Percentiles rank a stretch among this genome's conserved stretches.
Conservation (phyloP, 495 filamentous ascomycete genomes). For the Ramalina intermedia region DNA sequence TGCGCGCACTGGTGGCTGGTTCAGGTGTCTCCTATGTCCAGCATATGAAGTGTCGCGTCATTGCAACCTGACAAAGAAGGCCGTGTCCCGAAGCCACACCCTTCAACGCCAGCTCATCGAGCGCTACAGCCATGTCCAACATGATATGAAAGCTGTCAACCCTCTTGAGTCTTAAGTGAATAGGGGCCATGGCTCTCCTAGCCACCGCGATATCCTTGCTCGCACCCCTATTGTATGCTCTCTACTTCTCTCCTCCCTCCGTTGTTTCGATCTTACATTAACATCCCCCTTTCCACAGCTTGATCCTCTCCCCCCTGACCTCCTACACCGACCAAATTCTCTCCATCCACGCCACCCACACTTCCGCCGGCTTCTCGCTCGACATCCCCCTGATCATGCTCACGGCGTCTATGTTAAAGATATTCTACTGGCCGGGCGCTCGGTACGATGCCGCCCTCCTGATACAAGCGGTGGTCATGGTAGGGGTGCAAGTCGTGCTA, state of each 20-base stretch:
- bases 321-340: constrained; percentile 88
- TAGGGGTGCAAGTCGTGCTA: constrained; percentile 63
- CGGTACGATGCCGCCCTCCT: constrained; percentile 68
- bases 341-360: constrained; percentile 66
- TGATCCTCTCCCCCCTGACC: constrained; percentile 70
- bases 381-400: constrained; percentile 98
- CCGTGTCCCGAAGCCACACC: too few relatives aligned
- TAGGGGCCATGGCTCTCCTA: not conserved
- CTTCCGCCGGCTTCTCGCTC: constrained; percentile 74
- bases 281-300: constrained; percentile 19
- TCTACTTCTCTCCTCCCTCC: too few relatives aligned
- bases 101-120: too few relatives aligned
- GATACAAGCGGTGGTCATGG: constrained; percentile 76
- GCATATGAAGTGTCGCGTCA: too few relatives aligned
- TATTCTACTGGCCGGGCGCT: constrained; percentile 91
- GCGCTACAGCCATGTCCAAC: not conserved
- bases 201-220: constrained; percentile 10
- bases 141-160: not conserved
- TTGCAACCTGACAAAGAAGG: too few relatives aligned
- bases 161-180: not conserved
- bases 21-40: too few relatives aligned
- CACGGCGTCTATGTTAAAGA: constrained; percentile 75
- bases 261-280: not conserved
- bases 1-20: too few relatives aligned
- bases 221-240: constrained; percentile 12